Evolutionary conservation across 2,329 filamentous ascomycete species (phyloP).

Genomic region (Verticillium tricorpus): DNA sequence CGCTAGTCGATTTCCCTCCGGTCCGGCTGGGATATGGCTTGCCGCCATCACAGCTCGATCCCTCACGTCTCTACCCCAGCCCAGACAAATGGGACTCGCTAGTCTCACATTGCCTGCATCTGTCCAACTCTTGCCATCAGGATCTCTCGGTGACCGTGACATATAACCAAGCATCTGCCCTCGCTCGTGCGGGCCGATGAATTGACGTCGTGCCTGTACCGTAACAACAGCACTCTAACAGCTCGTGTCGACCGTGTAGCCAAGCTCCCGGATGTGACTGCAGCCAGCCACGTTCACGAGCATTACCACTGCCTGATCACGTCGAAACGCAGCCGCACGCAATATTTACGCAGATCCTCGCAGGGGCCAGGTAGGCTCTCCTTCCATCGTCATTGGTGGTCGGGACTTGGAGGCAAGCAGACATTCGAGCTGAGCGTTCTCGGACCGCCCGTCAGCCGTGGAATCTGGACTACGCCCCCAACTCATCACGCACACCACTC

Average conservation of each 20-base stretch:
- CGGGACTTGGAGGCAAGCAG: background rate
- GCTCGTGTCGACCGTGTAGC: background rate
- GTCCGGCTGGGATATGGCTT: background rate
- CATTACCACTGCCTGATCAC: background rate
- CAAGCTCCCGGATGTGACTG: background rate
- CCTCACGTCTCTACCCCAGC: background rate
- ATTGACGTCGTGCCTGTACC: background rate
- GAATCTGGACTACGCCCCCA: background rate
- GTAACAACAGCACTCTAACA: background rate
- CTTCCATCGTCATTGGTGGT: background rate
- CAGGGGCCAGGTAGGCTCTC: background rate
- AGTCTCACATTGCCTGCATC: background rate
- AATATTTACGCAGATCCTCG: background rate
- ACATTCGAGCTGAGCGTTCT: background rate
- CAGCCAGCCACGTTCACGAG: background rate
- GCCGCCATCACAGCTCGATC: conserved; percentile 2
- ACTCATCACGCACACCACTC: background rate
- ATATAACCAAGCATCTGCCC: background rate
- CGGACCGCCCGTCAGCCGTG: background rate
- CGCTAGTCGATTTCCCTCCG: background rate
- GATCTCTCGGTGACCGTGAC: background rate
- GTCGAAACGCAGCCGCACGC: background rate
- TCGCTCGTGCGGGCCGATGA: background rate
- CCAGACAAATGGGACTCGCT: background rate
- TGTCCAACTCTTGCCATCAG: background rate